These are phyloP conservation scores for Kluyveromyces starmeri DNA, from an alignment of 805 yeast genomes.

Conservation along the genomic window DNA sequence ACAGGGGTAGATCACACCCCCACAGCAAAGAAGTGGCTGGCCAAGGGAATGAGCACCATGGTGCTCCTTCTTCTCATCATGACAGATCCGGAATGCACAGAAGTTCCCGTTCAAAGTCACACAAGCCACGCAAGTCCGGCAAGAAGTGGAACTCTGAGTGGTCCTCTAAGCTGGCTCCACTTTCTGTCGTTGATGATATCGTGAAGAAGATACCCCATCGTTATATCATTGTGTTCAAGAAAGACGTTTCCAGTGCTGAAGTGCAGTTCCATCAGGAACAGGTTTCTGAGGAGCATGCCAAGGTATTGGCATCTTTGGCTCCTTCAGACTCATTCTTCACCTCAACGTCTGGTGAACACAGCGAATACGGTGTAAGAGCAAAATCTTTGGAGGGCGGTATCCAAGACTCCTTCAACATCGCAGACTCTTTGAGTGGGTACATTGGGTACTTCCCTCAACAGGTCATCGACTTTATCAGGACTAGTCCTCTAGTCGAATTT, in stretches of 20 bases:
- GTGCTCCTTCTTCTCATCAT: too few relatives aligned
- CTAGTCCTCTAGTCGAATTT: constrained; percentile 53
- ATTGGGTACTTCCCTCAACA: constrained; percentile 74
- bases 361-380: constrained; percentile 10
- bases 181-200: constrained; percentile 37
- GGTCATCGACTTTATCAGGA: constrained; percentile 64
- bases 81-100: too few relatives aligned
- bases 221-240: constrained; percentile 81
- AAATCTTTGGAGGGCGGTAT: constrained; percentile 39
- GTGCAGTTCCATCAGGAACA: constrained; percentile 58
- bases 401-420: constrained; percentile 52
- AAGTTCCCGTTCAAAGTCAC: too few relatives aligned
- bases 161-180: constrained; percentile 33
- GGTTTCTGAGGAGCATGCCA: constrained; percentile 47
- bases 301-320: constrained; percentile 31
- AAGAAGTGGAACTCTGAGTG: constrained; percentile 7
- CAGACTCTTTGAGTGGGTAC: constrained; percentile 60
- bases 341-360: constrained; percentile 18
- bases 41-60: too few relatives aligned
- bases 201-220: constrained; percentile 54
- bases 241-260: constrained; percentile 43
- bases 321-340: constrained; percentile 34
- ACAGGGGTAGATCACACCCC: constrained; percentile 9
- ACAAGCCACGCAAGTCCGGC: too few relatives aligned
- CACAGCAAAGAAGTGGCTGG: too few relatives aligned